A percentile compares a stretch with the other conserved stretches of the same genome.
These are phyloP conservation scores for Penicillium psychrofluorescens DNA, from an alignment of 495 filamentous ascomycete species.

Conservation along the genomic window DNA sequence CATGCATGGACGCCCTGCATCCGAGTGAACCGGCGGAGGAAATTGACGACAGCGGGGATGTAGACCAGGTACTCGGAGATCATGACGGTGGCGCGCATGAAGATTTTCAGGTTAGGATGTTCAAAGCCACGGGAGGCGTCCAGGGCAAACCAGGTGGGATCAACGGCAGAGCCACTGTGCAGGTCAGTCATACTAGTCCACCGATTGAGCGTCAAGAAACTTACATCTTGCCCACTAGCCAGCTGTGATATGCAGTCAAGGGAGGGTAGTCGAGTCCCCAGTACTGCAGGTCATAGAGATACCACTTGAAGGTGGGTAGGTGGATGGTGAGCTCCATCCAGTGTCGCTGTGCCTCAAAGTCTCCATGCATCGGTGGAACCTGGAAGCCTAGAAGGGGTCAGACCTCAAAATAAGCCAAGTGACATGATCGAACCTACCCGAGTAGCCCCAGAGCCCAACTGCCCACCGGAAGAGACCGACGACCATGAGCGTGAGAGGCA, in stretches of 20 bases:
- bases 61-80: slow-evolving; percentile 86
- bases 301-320: slow-evolving; percentile 89
- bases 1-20: slow-evolving; percentile 64
- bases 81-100: slow-evolving; percentile 87
- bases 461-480: slow-evolving; percentile 92
- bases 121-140: slow-evolving; percentile 75
- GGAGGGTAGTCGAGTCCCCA: slow-evolving; percentile 98
- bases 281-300: slow-evolving; percentile 92
- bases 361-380: slow-evolving; percentile 85
- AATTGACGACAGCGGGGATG: slow-evolving; percentile 76
- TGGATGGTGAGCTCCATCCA: slow-evolving; percentile 97
- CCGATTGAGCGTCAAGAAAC: neutral
- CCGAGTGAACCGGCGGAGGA: slow-evolving; percentile 69
- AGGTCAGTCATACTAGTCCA: slow-evolving; percentile 7
- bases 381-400: slow-evolving; percentile 54
- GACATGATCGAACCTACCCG: slow-evolving; percentile 47
- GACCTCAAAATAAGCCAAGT: neutral
- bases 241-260: slow-evolving; percentile 95
- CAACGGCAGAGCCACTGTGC: slow-evolving; percentile 59
- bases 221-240: slow-evolving; percentile 80
- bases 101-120: slow-evolving; percentile 74
- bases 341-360: slow-evolving; percentile 95
- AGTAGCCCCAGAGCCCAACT: slow-evolving; percentile 88
- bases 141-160: slow-evolving; percentile 85
- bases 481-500: slow-evolving; percentile 81